Evolutionary conservation across 139 green algal genomes (phyloP).

Genomic region (Tetradesmus obliquus): DNA sequence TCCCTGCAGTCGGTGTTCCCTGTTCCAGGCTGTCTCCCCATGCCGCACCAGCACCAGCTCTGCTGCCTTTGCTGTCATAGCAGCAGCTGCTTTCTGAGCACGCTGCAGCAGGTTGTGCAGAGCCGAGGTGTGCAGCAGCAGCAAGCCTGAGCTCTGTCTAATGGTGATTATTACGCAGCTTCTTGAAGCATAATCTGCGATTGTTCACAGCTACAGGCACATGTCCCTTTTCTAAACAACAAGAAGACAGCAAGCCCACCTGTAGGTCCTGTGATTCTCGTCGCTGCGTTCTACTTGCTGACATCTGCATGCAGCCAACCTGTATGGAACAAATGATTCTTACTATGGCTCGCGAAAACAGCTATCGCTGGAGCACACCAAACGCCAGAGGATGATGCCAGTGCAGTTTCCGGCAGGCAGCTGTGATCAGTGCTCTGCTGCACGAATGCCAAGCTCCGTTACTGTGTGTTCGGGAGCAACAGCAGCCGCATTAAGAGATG

Average conservation of each 20-base stretch:
- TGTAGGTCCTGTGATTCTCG: neutral
- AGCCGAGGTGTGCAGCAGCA: neutral
- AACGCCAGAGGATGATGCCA: neutral
- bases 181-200: too few relatives aligned
- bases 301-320: neutral
- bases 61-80: neutral
- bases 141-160: neutral
- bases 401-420: neutral
- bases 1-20: neutral
- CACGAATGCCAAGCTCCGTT: neutral
- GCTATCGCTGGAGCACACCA: too few relatives aligned
- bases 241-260: neutral
- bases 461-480: neutral
- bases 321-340: too few relatives aligned
- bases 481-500: neutral
- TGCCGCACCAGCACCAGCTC: slow-evolving; percentile 1
- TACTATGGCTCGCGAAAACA: too few relatives aligned
- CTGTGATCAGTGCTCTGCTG: neutral
- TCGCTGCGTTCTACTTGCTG: neutral
- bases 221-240: too few relatives aligned
- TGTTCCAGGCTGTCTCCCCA: neutral
- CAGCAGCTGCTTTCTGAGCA: neutral
- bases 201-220: too few relatives aligned
- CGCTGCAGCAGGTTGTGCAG: neutral
- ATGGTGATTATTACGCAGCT: too few relatives aligned